Conservation (phyloP, 352 stramenopile genomes). For the Thraustochytrium aureum region DNA sequence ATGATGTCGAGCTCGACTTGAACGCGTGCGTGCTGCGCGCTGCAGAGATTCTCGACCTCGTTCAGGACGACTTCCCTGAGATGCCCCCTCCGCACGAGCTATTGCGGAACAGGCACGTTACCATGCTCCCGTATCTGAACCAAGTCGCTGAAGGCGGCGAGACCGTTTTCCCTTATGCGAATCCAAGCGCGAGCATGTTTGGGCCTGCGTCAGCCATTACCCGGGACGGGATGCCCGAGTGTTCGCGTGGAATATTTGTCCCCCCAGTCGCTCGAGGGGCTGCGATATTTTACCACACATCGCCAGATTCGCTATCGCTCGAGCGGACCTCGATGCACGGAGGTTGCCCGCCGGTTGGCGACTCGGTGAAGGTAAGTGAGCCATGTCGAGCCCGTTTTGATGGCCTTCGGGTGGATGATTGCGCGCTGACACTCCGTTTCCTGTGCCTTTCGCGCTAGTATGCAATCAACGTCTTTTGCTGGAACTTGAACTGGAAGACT, state of each 20-base stretch:
- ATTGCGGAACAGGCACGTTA: constrained; percentile 35
- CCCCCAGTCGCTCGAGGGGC: constrained; percentile 21
- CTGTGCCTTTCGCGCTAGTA: too few species aligned
- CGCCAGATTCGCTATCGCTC: background rate
- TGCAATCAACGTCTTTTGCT: constrained; percentile 50
- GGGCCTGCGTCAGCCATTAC: background rate
- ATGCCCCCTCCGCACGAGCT: background rate
- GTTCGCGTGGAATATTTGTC: constrained; percentile 44
- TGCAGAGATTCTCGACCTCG: constrained; percentile 11
- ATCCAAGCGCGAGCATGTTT: constrained; percentile 27
- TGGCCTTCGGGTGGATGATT: too few species aligned
- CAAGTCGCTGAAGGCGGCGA: constrained; percentile 39
- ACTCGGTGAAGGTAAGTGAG: too few species aligned
- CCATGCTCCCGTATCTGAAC: constrained; percentile 50
- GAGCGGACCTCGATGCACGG: constrained; percentile 46
- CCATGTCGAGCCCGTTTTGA: too few species aligned
- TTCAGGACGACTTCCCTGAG: constrained; percentile 1
- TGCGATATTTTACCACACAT: constrained; percentile 39
- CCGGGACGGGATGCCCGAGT: constrained; percentile 43
- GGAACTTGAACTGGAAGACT: constrained; percentile 39
- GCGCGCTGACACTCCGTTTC: too few species aligned
- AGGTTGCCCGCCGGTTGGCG: constrained; percentile 31
- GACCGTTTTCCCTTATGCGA: constrained; percentile 34
- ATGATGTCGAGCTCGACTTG: background rate
- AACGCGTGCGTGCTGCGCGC: constrained; percentile 8